Conservation (phyloP, 75 land plant species). For the Sequoiadendron giganteum region DNA sequence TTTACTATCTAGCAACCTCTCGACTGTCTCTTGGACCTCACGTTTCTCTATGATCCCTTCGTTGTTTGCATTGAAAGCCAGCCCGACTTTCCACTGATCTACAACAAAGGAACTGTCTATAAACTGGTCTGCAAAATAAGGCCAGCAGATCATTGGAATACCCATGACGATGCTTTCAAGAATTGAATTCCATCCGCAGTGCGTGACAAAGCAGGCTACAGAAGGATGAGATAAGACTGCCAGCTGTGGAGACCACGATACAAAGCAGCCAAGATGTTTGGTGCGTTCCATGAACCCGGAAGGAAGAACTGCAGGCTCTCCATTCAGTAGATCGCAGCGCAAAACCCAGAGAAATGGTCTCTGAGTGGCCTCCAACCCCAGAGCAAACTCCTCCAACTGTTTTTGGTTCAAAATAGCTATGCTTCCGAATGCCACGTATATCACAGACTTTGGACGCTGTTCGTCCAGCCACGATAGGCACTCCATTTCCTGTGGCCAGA, state of each 20-base stretch:
- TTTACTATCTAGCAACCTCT: slow-evolving; percentile 23
- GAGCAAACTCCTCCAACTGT: neutral
- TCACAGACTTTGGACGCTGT: slow-evolving; percentile 6
- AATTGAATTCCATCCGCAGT: slow-evolving; percentile 21
- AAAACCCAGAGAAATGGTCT: slow-evolving; percentile 10
- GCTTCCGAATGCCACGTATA: slow-evolving; percentile 13
- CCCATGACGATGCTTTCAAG: slow-evolving; percentile 11
- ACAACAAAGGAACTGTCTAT: neutral
- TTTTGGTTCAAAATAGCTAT: neutral
- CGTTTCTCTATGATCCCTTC: neutral
- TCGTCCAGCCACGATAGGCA: slow-evolving; percentile 10
- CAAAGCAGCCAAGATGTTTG: neutral
- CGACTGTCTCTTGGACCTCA: slow-evolving; percentile 22
- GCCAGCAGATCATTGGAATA: slow-evolving; percentile 18
- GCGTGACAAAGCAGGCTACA: slow-evolving; percentile 7
- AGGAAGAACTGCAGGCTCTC: neutral
- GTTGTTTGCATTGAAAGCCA: neutral
- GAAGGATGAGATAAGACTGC: slow-evolving; percentile 11
- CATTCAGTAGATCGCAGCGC: neutral
- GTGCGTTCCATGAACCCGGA: neutral
- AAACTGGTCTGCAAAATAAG: slow-evolving; percentile 17
- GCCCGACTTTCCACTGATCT: slow-evolving; percentile 11
- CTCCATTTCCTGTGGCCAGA: neutral
- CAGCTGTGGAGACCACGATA: slow-evolving; percentile 15
- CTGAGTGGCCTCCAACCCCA: neutral